Evolutionary conservation across 2,329 filamentous ascomycete species (phyloP).

Genomic region (Chaetomiaceae sp.): DNA sequence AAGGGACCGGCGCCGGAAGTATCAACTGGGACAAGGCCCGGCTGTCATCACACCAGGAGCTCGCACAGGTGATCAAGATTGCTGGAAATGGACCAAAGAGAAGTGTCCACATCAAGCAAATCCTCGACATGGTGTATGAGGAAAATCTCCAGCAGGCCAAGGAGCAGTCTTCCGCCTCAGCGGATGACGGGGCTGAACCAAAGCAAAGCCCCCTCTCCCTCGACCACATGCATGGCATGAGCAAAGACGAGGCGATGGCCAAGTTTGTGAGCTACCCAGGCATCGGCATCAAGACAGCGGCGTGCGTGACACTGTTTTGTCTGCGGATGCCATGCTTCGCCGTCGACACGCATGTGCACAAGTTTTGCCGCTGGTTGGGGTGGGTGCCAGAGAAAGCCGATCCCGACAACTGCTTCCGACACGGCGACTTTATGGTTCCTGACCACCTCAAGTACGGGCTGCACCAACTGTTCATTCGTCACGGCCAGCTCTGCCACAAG

Average conservation of each 20-base stretch:
- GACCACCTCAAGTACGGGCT: constrained; percentile 50
- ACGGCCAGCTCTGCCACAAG: constrained; percentile 45
- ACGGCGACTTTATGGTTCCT: constrained; percentile 49
- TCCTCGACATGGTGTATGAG: constrained; percentile 65
- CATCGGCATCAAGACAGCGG: constrained; percentile 53
- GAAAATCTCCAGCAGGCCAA: constrained; percentile 50
- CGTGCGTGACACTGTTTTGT: constrained; percentile 54
- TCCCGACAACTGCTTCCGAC: constrained; percentile 45
- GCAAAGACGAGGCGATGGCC: constrained; percentile 44
- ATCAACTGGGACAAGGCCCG: constrained; percentile 72
- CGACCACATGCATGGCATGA: constrained; percentile 44
- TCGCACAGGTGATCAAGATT: constrained; percentile 64
- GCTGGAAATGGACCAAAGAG: constrained; percentile 70
- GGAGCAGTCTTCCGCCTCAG: constrained; percentile 37
- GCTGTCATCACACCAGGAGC: constrained; percentile 49
- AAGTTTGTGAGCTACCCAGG: constrained; percentile 48
- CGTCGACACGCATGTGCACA: constrained; percentile 53
- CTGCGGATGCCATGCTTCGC: constrained; percentile 50
- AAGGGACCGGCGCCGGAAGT: constrained; percentile 63
- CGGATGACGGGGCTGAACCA: too few relatives aligned
- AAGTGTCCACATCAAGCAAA: constrained; percentile 66
- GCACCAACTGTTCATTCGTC: constrained; percentile 51
- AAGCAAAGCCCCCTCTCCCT: constrained; percentile 51
- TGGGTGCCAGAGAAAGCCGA: constrained; percentile 50
- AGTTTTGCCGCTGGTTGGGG: constrained; percentile 47